Evolutionary conservation across 139 green algal species (phyloP).

Genomic region (Auxenochlorella pyrenoidosa): DNA sequence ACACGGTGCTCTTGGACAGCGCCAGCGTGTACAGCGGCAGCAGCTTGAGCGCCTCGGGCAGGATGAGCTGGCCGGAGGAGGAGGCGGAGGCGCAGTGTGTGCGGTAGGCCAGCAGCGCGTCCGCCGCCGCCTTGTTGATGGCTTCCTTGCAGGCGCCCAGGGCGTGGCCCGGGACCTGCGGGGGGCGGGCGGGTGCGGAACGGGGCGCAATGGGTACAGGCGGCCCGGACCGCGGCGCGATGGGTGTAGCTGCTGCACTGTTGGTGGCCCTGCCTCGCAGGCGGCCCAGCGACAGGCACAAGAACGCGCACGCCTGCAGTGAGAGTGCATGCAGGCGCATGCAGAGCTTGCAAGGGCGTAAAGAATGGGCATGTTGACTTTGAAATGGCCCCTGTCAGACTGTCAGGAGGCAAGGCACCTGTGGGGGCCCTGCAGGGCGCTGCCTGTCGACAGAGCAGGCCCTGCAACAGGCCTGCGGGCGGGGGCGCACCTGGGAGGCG

Average conservation of each 20-base stretch:
- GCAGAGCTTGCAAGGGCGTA: too few species aligned
- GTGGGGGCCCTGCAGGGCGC: too few species aligned
- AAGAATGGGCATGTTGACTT: too few species aligned
- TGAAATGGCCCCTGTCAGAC: too few species aligned
- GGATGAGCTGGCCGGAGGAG: conserved; percentile 83
- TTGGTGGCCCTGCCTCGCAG: too few species aligned
- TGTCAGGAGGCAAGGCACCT: too few species aligned
- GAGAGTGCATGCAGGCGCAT: too few species aligned
- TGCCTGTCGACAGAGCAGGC: neutral
- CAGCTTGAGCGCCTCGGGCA: conserved; percentile 94
- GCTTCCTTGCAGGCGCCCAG: conserved; percentile 66
- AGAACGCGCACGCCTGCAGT: too few species aligned
- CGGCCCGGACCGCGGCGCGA: too few species aligned
- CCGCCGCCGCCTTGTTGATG: conserved; percentile 55
- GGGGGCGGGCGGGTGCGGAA: neutral
- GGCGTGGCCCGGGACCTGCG: conserved; percentile 43
- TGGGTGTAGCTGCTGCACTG: too few species aligned
- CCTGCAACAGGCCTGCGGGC: neutral
- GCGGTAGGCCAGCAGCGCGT: conserved; percentile 73
- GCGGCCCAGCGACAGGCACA: too few species aligned
- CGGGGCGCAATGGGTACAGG: neutral
- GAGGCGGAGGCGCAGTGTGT: conserved; percentile 76
- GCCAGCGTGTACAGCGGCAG: conserved; percentile 86
- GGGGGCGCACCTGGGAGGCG: conserved; percentile 6
- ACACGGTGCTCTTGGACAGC: conserved; percentile 76